These are phyloP conservation scores for Penicillium sp. DNA, from an alignment of 2,329 filamentous ascomycete species.

Conservation along the genomic window DNA sequence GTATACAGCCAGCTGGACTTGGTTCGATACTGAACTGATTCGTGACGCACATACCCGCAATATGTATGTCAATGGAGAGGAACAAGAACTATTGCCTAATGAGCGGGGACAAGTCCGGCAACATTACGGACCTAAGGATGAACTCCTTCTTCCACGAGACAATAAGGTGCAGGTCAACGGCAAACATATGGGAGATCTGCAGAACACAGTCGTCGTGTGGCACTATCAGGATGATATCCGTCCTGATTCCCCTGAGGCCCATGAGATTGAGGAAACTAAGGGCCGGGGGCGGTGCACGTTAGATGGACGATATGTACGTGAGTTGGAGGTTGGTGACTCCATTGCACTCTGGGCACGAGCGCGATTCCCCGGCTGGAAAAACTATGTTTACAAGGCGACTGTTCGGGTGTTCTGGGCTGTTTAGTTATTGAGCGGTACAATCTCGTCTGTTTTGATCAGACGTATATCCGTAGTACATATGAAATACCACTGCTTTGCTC, in stretches of 20 bases:
- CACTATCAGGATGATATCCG: conserved; percentile 33
- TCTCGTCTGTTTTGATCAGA: neutral
- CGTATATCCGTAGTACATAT: neutral
- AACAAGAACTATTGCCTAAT: conserved; percentile 17
- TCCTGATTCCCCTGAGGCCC: conserved; percentile 33
- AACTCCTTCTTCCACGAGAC: conserved; percentile 29
- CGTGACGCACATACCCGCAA: conserved; percentile 22
- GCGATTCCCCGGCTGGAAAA: conserved; percentile 39
- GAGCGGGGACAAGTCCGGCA: conserved; percentile 11
- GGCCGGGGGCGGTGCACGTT: conserved; percentile 38
- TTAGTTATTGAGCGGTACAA: conserved; percentile 8
- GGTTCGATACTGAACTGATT: conserved; percentile 40
- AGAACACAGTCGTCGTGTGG: conserved; percentile 34
- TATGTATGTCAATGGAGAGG: conserved; percentile 15
- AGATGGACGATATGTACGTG: conserved; percentile 35
- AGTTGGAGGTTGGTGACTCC: conserved; percentile 37
- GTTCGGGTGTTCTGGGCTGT: conserved; percentile 41
- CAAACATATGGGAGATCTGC: conserved; percentile 16
- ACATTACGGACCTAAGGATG: conserved; percentile 22
- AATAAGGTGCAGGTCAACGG: conserved; percentile 35
- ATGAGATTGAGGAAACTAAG: conserved; percentile 27
- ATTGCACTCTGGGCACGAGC: conserved; percentile 40
- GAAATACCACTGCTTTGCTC: too few species aligned
- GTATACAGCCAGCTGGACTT: conserved; percentile 33
- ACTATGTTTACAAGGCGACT: conserved; percentile 31